Evolutionary conservation across 2,329 filamentous ascomycete species (phyloP), one percentile per base, ranked within the genome.

Genomic region (Penicillium sp.): DNA sequence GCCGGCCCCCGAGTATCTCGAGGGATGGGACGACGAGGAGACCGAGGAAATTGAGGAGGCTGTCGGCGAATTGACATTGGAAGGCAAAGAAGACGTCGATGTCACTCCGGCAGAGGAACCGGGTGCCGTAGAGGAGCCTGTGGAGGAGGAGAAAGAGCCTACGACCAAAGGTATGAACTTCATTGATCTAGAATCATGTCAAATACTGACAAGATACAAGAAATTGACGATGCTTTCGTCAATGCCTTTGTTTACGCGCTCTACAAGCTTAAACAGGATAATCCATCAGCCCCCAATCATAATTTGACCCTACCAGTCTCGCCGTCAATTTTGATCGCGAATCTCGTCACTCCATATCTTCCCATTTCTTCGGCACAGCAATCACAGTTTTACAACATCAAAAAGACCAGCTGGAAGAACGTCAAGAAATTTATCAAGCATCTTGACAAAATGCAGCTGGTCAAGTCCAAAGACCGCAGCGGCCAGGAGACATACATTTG

Each of bases 371-470:
- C 73, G 8, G 65, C 77, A 4, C 69, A 74, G 14, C 73, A 80
- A 54, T 70, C 72, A 2, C 75, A 75, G 40, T 78, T 71, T 44
- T 75, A 81, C 36, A 78, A 81, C 49, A 82, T 85, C 62, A 85
- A 84, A 57, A 85, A 84, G 64, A 81, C 80, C 3, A 81, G 77
- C 46, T 84, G 79, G 78, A 85, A 85, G 64, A 84, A 78, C 45
- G 75, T 81, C 44, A 81, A 80, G 56, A 85, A 83, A 50, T 84
- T 85, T 58, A 76, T 85, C 63, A 85, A 84, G 53, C 70, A 77
- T 37, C 68, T 86, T 7, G 81, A 84, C 59, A 85, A 84, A 60
- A 68, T 78, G 33, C 60, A 71, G 13, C 66, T 84, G n/a, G 62
- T 83, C 50, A 83, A 81, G 54, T 75, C 73, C 31, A 85, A 85